Evolutionary conservation across 2,329 filamentous ascomycete genomes (phyloP), one percentile per base, ranked within the genome.

Genomic region (Nannizziopsis barbatae): DNA sequence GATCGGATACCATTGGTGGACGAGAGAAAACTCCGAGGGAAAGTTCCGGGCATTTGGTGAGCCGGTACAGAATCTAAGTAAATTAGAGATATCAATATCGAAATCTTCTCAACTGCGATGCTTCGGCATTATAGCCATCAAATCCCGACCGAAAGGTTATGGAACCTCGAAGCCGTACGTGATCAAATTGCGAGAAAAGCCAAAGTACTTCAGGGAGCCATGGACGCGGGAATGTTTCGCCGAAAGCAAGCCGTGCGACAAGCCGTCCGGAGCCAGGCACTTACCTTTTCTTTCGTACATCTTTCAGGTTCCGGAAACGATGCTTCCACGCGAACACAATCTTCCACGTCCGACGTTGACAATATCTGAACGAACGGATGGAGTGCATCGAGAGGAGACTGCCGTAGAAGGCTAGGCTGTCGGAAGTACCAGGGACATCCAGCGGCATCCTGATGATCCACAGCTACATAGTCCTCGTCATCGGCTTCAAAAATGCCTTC

Each of bases 21-120:
- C 58, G 72, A 60, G 83, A 84, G 70, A 90, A 95, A 48, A 95
- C 68, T 22, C 88, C 89, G 45, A 89, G 72, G 62, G 79, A 83
- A 48, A 95, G 75, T 60, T 89, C 84, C 35, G 84, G 81, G 62
- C 84, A 89, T 59, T 72, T 75, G 20, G 74, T 76, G 20, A 94
- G 76, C 52, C 86, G 83, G 66, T 93, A 93, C 49, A 76, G 69
- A 59, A 92, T 79, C 85, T 90, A 60, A 42, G 3, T 20, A 15
- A 31, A 43, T 47, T 32, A 52, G 45, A 37, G 12, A n/a, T 38
- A 9, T 44, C 38, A 42, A 27, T 22, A 14, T 36, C 45, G 22
- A 31, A 42, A 22, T 36, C 11, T 32, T 36, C 12, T 9, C 14
- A 37, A 15, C 32, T 33, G 17, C 22, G 14, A 12, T 8, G 30